A percentile compares a stretch with the other conserved stretches of the same genome.
Evolutionary conservation across 208 protist species (phyloP).

Genomic region (Wallacemonas rigidus): DNA sequence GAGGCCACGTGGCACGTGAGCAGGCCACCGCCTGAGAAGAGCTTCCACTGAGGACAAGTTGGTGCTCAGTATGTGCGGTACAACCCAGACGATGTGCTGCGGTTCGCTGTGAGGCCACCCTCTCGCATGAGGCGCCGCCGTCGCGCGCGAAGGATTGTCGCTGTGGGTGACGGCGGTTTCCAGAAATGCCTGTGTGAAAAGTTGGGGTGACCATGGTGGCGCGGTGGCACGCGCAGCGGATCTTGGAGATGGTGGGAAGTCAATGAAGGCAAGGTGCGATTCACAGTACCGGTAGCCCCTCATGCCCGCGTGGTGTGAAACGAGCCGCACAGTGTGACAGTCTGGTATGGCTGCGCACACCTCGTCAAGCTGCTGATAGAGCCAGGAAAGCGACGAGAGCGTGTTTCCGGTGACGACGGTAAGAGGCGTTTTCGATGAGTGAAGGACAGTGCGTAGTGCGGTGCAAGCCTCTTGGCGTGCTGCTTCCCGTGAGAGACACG

Average conservation of each 20-base stretch:
- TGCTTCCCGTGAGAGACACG: neutral
- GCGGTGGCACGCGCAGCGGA: no score
- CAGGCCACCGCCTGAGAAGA: constrained; percentile 15
- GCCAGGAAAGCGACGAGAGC: constrained; percentile 5
- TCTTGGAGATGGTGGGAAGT: neutral
- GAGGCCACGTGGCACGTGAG: neutral
- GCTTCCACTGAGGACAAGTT: neutral
- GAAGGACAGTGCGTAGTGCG: neutral
- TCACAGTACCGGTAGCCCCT: constrained; percentile 18
- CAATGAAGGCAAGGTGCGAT: constrained; percentile 3
- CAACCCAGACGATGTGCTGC: constrained; percentile 28
- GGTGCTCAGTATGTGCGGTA: constrained; percentile 13
- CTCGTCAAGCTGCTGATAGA: constrained; percentile 20
- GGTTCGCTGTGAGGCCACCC: no score
- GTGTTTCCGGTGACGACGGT: constrained; percentile 23
- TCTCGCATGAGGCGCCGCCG: no score
- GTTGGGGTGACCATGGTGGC: no score
- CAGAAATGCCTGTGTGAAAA: no score
- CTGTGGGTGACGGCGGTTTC: no score
- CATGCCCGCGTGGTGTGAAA: constrained; percentile 24
- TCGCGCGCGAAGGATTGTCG: no score
- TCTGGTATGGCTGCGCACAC: neutral
- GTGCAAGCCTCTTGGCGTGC: neutral
- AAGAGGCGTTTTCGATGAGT: constrained; percentile 18
- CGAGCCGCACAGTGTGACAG: constrained; percentile 24